phyloP scores from a whole-genome alignment of 2,329 filamentous ascomycete species.

The Calonectria crousiana region DNA sequence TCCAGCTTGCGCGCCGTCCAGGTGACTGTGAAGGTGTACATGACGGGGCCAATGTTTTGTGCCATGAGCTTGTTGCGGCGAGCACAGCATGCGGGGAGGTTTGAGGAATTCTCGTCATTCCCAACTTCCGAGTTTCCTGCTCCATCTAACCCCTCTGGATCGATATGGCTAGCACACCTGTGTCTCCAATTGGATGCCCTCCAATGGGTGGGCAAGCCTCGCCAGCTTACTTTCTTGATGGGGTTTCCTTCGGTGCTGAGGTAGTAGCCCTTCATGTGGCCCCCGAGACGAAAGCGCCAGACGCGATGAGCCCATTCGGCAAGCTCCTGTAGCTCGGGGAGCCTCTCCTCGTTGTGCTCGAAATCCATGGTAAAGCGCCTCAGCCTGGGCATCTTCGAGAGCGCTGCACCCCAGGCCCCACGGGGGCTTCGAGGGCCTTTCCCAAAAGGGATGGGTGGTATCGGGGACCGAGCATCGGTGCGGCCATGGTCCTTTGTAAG shows the following conservation, averaged over 20 bases:
- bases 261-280: conserved; percentile 29
- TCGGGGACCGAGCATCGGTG: neutral
- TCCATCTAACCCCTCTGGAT: neutral
- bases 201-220: conserved; percentile 17
- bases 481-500: conserved; percentile 1
- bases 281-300: conserved; percentile 30
- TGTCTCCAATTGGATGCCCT: neutral
- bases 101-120: neutral
- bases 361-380: conserved; percentile 24
- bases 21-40: conserved; percentile 29
- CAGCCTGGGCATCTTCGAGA: conserved; percentile 20
- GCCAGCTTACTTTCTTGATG: conserved; percentile 21
- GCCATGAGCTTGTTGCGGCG: neutral
- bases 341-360: conserved; percentile 22
- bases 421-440: neutral
- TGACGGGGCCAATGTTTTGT: conserved; percentile 12
- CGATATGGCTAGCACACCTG: neutral
- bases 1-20: conserved; percentile 27
- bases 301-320: conserved; percentile 30
- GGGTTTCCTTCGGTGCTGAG: conserved; percentile 22
- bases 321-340: conserved; percentile 3
- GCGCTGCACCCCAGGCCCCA: conserved; percentile 20
- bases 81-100: conserved; percentile 4
- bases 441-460: conserved; percentile 22
- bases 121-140: neutral